Evolutionary conservation across 2,329 filamentous ascomycete species (phyloP).

Genomic region (Sporothrix protearum): DNA sequence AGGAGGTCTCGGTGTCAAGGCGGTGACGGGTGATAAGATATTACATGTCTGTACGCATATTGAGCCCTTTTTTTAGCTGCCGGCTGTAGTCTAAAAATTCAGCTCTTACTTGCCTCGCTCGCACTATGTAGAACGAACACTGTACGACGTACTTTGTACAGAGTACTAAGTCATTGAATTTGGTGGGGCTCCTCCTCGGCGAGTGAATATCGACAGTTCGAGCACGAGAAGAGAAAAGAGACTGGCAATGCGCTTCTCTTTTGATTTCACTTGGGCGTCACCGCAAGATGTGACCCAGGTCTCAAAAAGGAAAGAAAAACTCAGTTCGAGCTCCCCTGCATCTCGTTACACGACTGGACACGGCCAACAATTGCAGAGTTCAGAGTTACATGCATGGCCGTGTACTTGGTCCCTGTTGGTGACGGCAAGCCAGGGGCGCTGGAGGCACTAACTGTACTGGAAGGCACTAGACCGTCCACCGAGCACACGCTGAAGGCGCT

Average conservation of each 20-base stretch:
- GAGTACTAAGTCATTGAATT: not conserved
- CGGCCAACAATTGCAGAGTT: not conserved
- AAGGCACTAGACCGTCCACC: not conserved
- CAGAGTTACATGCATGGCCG: not conserved
- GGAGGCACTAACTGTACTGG: not conserved
- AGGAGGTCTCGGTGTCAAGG: not conserved
- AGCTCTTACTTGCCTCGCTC: not conserved
- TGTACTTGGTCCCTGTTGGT: constrained; percentile 5
- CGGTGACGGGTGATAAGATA: constrained; percentile 4
- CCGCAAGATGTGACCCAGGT: not conserved
- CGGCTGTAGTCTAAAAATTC: not conserved
- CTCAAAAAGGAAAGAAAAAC: not conserved
- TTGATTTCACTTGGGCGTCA: not conserved
- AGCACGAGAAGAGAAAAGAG: not conserved
- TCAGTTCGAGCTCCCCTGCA: not conserved
- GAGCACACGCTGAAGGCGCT: not conserved
- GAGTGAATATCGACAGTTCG: not conserved
- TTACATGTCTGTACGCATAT: not conserved
- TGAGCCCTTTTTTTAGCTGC: not conserved
- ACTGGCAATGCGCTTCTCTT: not conserved
- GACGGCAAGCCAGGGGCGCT: not conserved
- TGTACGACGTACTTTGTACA: no score
- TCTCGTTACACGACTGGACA: constrained; percentile 3
- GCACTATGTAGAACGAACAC: not conserved
- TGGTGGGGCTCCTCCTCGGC: not conserved